Evolutionary conservation across 805 yeast species (phyloP).

Genomic region (Tetrapisispora nanseiensis): DNA sequence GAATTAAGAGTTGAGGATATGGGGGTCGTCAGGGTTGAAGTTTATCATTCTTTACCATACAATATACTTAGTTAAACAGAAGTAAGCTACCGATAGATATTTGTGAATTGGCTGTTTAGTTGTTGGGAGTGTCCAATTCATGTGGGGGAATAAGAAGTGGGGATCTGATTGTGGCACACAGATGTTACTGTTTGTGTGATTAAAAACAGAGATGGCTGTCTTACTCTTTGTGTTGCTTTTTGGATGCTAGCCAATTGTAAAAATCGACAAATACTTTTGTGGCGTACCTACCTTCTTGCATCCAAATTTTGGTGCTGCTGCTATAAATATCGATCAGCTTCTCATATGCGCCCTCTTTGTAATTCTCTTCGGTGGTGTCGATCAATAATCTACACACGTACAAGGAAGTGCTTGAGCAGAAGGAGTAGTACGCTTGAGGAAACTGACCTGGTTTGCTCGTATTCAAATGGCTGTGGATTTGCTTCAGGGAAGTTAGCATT

Average conservation of each 20-base stretch:
- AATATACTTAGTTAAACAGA: too few species aligned
- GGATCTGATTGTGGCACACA: too few species aligned
- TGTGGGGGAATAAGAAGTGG: background rate
- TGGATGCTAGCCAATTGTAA: conserved; percentile 66
- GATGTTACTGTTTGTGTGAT: too few species aligned
- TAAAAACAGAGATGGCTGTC: background rate
- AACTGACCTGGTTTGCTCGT: conserved; percentile 29
- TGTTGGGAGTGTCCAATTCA: too few species aligned
- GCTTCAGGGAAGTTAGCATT: conserved; percentile 24
- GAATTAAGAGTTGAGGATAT: too few species aligned
- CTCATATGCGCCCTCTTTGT: conserved; percentile 32
- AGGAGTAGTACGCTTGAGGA: conserved; percentile 40
- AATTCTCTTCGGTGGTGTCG: conserved; percentile 13
- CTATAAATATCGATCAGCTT: conserved; percentile 48
- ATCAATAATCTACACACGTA: conserved; percentile 51
- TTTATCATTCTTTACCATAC: too few species aligned
- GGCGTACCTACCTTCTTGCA: conserved; percentile 22
- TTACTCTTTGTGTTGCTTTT: conserved; percentile 21
- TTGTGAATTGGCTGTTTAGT: too few species aligned
- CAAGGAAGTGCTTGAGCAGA: conserved; percentile 42
- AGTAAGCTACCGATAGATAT: too few species aligned
- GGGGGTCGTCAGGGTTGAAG: too few species aligned
- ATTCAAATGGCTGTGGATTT: conserved; percentile 36
- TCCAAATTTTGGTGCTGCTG: conserved; percentile 52
- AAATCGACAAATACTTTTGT: conserved; percentile 55